phyloP scores from a whole-genome alignment of 805 yeast species.

The Lachancea sp. region DNA sequence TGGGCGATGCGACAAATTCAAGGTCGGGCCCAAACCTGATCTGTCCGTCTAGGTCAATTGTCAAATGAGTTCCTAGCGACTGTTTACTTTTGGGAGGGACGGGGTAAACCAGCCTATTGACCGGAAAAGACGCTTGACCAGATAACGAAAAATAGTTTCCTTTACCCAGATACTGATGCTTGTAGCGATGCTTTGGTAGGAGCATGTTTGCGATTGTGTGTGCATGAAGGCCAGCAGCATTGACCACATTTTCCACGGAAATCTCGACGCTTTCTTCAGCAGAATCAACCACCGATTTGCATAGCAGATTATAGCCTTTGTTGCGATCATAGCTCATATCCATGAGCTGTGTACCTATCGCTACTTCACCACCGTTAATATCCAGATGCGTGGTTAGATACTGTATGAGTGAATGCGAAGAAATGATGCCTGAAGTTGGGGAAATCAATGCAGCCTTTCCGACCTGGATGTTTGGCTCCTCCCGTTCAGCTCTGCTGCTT shows the following conservation, averaged over 20 bases:
- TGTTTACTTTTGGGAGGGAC: conserved; percentile 64
- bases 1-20: conserved; percentile 59
- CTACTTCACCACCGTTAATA: conserved; percentile 55
- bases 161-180: conserved; percentile 64
- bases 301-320: conserved; percentile 27
- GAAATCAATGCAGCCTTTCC: conserved; percentile 56
- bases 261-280: conserved; percentile 36
- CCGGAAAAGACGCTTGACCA: conserved; percentile 39
- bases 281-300: conserved; percentile 23
- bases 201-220: conserved; percentile 64
- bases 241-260: conserved; percentile 53
- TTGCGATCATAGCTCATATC: conserved; percentile 26
- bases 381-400: conserved; percentile 52
- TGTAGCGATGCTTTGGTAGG: conserved; percentile 54
- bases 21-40: conserved; percentile 84
- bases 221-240: conserved; percentile 77
- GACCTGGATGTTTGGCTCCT: conserved; percentile 67
- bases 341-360: conserved; percentile 53
- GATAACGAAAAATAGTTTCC: conserved; percentile 72
- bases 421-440: conserved; percentile 79
- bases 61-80: conserved; percentile 85
- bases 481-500: conserved; percentile 35
- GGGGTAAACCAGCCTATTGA: conserved; percentile 64
- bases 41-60: conserved; percentile 75
- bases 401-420: conserved; percentile 70